Evolutionary conservation across 257 asterid species (phyloP), one percentile per base, ranked within the genome.

Genomic region (Petunia secreta): DNA sequence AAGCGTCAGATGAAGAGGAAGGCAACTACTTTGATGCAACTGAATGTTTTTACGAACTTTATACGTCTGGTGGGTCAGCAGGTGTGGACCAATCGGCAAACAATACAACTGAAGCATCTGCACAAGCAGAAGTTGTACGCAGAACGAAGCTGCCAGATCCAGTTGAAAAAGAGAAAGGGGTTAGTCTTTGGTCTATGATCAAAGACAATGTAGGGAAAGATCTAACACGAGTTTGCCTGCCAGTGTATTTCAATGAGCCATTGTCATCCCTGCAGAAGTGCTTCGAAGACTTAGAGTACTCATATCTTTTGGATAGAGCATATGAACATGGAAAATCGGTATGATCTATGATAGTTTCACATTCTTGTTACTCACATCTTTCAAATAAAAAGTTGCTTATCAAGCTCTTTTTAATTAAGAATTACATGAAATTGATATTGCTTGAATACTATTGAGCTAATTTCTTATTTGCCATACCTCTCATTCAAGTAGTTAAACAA

Each of bases 191-290:
- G 99, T 91, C 99, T 80, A 90, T 93, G 91, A 93, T 95, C 87
- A 95, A 95, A 87, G 99, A 93, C 84, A 95, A 93, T 87, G 95
- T 95, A 15, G 98, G 98, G 54, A 95, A 95, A 86, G 98, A 95
- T 85, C 88, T 95, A 82, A 90, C 97, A 9, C 85, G 94, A 81
- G 98, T 95, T 58, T 95, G 98, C 83, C 94, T 95, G 66, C 98
- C 98, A 16, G 98, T 95, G 65, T 95, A 89, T 85, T 95, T 95
- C 81, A 95, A 95, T 25, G 98, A 95, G 89, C 98, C 98, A 5
- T 79, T 93, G 57, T 95, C 98, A 10, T 89, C 98, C 63, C 87
- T 95, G 83, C 98, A 95, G 80, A 95, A 92, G 77, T 91, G 98
- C 84, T 93, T 89, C 48, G 98, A 95, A 86, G 98, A 95, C 82